These are phyloP conservation scores for sweet orange (Citrus sinensis) DNA, from an alignment of 345 rosid species.

Conservation along the genomic window DNA sequence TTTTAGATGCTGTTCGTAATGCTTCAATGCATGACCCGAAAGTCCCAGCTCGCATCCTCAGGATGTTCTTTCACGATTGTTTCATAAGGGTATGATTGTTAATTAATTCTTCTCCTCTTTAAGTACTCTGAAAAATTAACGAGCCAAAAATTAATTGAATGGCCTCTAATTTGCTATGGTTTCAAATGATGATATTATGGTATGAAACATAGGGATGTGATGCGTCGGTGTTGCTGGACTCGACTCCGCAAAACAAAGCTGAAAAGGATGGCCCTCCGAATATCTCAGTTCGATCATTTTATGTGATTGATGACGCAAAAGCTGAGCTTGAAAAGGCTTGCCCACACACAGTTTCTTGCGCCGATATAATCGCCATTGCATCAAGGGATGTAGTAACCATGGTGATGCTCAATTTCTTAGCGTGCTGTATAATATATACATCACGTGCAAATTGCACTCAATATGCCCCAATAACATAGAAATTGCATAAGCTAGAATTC, in stretches of 20 bases:
- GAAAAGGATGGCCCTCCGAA: constrained; percentile 92
- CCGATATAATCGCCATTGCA: constrained; percentile 67
- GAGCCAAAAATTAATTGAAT: neutral
- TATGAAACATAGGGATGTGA: constrained; percentile 65
- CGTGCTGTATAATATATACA: no score
- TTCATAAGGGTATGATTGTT: constrained; percentile 58
- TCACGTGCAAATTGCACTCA: neutral
- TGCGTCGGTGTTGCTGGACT: constrained; percentile 68
- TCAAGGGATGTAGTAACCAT: constrained; percentile 74
- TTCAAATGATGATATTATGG: neutral
- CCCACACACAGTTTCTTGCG: constrained; percentile 63
- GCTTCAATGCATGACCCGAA: constrained; percentile 65
- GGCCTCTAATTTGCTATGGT: neutral
- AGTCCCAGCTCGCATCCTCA: constrained; percentile 77
- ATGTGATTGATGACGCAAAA: constrained; percentile 74
- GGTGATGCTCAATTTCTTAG: constrained; percentile 28
- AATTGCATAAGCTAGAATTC: no score
- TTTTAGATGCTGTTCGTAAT: constrained; percentile 47
- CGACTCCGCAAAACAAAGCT: constrained; percentile 59
- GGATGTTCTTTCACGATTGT: constrained; percentile 94
- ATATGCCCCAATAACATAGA: no score
- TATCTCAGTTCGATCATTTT: constrained; percentile 66
- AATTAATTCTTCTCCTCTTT: neutral
- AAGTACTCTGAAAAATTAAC: neutral
- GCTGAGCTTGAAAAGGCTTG: constrained; percentile 66